Conservation (phyloP, 169 alveolate genomes). For the Plasmodium coatneyi region DNA sequence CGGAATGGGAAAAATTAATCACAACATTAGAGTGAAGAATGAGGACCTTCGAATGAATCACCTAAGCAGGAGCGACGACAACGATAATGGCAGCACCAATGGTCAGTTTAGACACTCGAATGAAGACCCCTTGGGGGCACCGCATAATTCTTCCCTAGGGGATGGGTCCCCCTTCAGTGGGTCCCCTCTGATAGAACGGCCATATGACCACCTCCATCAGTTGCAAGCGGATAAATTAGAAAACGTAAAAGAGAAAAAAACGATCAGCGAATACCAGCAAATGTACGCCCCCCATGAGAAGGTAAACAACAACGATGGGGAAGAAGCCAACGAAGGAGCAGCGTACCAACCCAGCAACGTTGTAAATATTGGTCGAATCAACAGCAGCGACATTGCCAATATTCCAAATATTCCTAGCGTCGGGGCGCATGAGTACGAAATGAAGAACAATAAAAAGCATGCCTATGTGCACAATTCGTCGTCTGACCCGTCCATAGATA, state of each 20-base stretch:
- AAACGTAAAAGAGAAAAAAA: not conserved
- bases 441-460: conserved; percentile 50
- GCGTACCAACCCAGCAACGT: not conserved
- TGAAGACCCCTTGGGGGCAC: not conserved
- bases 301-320: not conserved
- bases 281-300: not conserved
- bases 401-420: not conserved
- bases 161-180: conserved; percentile 1
- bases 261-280: not conserved
- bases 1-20: not conserved
- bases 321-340: not conserved
- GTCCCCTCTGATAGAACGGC: not conserved
- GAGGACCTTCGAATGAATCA: not conserved
- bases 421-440: conserved; percentile 13
- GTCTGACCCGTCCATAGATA: conserved; percentile 36
- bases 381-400: not conserved
- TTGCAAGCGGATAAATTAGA: not conserved
- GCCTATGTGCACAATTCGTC: conserved; percentile 3
- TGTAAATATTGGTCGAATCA: not conserved
- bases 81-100: not conserved
- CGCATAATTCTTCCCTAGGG: not conserved
- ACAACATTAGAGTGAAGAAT: not conserved
- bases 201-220: not conserved
- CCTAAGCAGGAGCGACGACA: not conserved
- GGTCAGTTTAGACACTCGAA: not conserved